Evolutionary conservation across 192 early-diverging fungal genomes (phyloP).

Genomic region (Rhizophagus sp.): DNA sequence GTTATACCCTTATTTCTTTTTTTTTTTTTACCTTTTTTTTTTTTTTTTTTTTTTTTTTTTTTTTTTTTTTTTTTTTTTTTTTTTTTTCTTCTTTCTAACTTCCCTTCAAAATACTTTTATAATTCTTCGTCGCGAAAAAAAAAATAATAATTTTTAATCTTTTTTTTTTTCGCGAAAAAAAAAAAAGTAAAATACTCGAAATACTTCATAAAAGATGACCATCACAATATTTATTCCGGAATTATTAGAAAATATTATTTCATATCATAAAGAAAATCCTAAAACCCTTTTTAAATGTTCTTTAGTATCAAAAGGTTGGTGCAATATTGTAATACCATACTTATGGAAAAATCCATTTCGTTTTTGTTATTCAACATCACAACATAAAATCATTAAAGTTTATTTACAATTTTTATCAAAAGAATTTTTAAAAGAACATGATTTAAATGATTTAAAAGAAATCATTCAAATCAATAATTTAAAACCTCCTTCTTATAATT

Average conservation of each 20-base stretch:
- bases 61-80: too few relatives aligned
- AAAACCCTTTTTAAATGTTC: not conserved
- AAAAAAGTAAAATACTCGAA: too few relatives aligned
- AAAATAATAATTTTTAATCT: too few relatives aligned
- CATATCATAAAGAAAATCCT: not conserved
- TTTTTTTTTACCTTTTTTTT: not conserved
- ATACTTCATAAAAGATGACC: not conserved
- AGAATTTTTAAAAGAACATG: not conserved
- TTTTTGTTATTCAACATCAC: not conserved
- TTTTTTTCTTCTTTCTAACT: too few relatives aligned
- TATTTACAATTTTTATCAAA: not conserved
- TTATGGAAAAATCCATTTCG: not conserved
- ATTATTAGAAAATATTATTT: not conserved
- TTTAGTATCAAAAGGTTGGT: not conserved
- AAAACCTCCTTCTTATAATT: not conserved
- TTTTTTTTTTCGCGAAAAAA: too few relatives aligned
- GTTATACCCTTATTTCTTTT: not conserved
- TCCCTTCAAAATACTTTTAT: too few relatives aligned
- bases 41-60: too few relatives aligned
- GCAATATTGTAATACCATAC: not conserved
- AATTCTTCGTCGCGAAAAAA: too few relatives aligned
- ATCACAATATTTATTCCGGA: not conserved
- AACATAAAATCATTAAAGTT: not conserved
- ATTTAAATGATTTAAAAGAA: not conserved
- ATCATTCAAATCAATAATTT: not conserved